A percentile compares a stretch with the other conserved stretches of the same genome.
phyloP scores from a whole-genome alignment of 2,329 filamentous ascomycete species.

The Alternaria postmessia region DNA sequence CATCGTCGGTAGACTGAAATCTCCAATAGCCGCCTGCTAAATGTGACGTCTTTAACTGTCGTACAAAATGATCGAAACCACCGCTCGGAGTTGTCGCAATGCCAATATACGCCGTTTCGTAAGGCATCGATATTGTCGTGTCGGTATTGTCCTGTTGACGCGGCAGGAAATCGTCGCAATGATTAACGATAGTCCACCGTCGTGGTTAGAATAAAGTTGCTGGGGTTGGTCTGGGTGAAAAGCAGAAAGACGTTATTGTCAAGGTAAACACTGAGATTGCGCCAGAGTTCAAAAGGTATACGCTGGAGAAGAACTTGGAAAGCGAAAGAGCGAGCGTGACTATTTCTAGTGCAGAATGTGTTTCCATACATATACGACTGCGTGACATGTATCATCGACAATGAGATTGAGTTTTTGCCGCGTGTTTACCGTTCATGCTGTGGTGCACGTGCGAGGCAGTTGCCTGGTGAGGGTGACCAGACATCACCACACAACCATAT shows the following conservation, averaged over 20 bases:
- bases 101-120: constrained; percentile 21
- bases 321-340: background rate
- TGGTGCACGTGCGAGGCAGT: background rate
- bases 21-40: constrained; percentile 24
- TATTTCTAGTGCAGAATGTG: background rate
- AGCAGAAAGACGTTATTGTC: background rate
- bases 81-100: constrained; percentile 7
- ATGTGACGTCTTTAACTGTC: constrained; percentile 8
- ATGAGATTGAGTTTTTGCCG: background rate
- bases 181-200: too few relatives aligned
- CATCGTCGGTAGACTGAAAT: constrained; percentile 22
- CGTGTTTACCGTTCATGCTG: background rate
- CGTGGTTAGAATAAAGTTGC: background rate
- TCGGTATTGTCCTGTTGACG: background rate
- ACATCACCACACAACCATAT: background rate
- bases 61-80: constrained; percentile 20
- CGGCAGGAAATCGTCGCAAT: background rate
- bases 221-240: background rate
- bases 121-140: background rate
- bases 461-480: background rate
- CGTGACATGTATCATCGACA: background rate
- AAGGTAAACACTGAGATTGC: background rate
- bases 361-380: background rate
- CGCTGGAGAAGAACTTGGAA: background rate
- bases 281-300: background rate